phyloP scores from a whole-genome alignment of 352 stramenopile species.

The Pythium apleroticum region DNA sequence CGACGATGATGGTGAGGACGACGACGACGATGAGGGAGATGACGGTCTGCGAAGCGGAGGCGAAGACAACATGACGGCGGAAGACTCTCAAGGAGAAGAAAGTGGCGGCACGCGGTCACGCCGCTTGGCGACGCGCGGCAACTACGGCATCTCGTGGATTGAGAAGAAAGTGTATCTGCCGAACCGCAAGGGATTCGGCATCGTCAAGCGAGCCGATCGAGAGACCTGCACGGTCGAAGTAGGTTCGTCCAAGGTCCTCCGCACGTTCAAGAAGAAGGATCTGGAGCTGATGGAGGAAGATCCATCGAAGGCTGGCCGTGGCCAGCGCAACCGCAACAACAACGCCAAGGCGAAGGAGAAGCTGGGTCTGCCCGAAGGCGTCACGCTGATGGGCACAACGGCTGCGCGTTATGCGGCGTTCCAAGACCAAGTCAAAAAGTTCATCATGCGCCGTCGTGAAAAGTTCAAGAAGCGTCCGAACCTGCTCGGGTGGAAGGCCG shows the following conservation, averaged over 20 bases:
- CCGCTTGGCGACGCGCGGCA: slow-evolving; percentile 70
- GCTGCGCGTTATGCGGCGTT: slow-evolving; percentile 77
- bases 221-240: slow-evolving; percentile 87
- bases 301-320: slow-evolving; percentile 46
- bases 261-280: slow-evolving; percentile 89
- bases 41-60: slow-evolving; percentile 46
- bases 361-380: slow-evolving; percentile 67
- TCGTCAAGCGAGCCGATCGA: slow-evolving; percentile 83
- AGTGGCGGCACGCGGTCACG: slow-evolving; percentile 62
- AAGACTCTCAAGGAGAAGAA: slow-evolving; percentile 83
- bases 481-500: slow-evolving; percentile 70
- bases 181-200: slow-evolving; percentile 68
- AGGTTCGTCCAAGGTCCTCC: slow-evolving; percentile 62
- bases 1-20: slow-evolving; percentile 43
- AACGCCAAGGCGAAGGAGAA: slow-evolving; percentile 74
- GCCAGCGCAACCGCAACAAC: slow-evolving; percentile 57
- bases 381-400: slow-evolving; percentile 80
- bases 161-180: slow-evolving; percentile 82
- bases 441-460: slow-evolving; percentile 77
- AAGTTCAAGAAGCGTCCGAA: slow-evolving; percentile 87
- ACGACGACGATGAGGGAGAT: slow-evolving; percentile 60
- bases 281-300: slow-evolving; percentile 72
- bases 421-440: slow-evolving; percentile 85
- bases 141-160: slow-evolving; percentile 88
- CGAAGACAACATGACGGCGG: slow-evolving; percentile 50